phyloP scores from a whole-genome alignment of 2,329 filamentous ascomycete species.

The Cercospora berteroae region DNA sequence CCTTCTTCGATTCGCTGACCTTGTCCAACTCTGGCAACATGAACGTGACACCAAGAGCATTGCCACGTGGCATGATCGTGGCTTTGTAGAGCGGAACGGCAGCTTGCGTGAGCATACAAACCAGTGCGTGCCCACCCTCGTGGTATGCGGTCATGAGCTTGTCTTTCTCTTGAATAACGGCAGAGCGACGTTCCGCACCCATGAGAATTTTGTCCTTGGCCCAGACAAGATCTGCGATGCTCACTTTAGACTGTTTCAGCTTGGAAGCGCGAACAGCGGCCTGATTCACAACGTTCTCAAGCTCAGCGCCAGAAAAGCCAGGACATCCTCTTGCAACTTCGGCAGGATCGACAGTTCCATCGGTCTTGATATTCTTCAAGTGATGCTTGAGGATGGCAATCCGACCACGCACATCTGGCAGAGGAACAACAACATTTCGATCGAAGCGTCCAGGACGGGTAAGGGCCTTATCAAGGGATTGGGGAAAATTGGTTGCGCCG shows the following conservation, averaged over 20 bases:
- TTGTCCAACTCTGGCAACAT: slow-evolving; percentile 89
- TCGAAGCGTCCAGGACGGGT: slow-evolving; percentile 95
- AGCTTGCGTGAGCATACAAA: slow-evolving; percentile 76
- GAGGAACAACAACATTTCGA: slow-evolving; percentile 80
- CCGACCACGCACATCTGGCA: slow-evolving; percentile 90
- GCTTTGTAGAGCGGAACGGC: slow-evolving; percentile 89
- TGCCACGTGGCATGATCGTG: slow-evolving; percentile 89
- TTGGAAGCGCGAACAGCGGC: slow-evolving; percentile 93
- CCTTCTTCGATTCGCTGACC: slow-evolving; percentile 80
- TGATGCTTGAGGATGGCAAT: slow-evolving; percentile 92
- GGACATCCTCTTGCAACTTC: slow-evolving; percentile 83
- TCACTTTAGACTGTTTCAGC: slow-evolving; percentile 71
- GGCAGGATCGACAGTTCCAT: slow-evolving; percentile 76
- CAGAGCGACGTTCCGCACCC: slow-evolving; percentile 87
- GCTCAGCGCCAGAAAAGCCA: slow-evolving; percentile 89
- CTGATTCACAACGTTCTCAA: slow-evolving; percentile 96
- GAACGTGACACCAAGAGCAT: slow-evolving; percentile 80
- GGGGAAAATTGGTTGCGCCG: slow-evolving; percentile 92
- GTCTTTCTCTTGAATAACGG: slow-evolving; percentile 88
- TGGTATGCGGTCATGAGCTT: slow-evolving; percentile 95
- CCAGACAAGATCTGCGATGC: slow-evolving; percentile 85
- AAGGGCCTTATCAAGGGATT: slow-evolving; percentile 89
- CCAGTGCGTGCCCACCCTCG: slow-evolving; percentile 91
- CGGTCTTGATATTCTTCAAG: slow-evolving; percentile 82
- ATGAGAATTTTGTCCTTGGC: slow-evolving; percentile 98